A percentile compares a stretch with the other conserved stretches of the same genome.
Conservation (phyloP, 2,329 filamentous ascomycete genomes). For the Lachnum nothofagi region DNA sequence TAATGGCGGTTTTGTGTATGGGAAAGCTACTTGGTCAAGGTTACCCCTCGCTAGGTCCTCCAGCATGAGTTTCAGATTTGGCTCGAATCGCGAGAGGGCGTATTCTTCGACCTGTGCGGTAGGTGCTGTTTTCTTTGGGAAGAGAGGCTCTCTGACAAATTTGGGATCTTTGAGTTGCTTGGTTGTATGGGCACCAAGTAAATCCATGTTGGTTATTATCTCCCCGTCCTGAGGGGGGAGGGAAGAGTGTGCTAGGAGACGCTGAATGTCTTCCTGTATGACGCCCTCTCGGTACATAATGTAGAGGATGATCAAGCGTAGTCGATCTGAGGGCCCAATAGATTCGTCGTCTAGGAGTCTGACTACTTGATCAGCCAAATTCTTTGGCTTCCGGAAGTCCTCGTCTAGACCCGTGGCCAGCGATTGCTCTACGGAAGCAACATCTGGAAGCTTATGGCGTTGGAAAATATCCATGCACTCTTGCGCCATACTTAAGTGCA, state of each 20-base stretch:
- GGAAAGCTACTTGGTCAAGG: slow-evolving; percentile 62
- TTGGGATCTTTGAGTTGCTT: slow-evolving; percentile 71
- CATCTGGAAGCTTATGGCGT: slow-evolving; percentile 74
- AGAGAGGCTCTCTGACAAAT: slow-evolving; percentile 63
- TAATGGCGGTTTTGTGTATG: slow-evolving; percentile 66
- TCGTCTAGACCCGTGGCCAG: slow-evolving; percentile 90
- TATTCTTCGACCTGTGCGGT: slow-evolving; percentile 66
- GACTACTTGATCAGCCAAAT: slow-evolving; percentile 78
- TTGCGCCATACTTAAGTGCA: slow-evolving; percentile 94
- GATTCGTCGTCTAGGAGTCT: slow-evolving; percentile 81
- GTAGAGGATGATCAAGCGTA: slow-evolving; percentile 82
- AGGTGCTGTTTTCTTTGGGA: slow-evolving; percentile 58
- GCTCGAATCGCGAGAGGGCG: slow-evolving; percentile 80
- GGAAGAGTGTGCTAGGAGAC: slow-evolving; percentile 76
- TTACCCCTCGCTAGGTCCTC: slow-evolving; percentile 65
- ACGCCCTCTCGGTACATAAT: slow-evolving; percentile 81
- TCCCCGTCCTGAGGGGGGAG: slow-evolving; percentile 70
- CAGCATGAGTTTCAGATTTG: slow-evolving; percentile 75
- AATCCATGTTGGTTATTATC: slow-evolving; percentile 70
- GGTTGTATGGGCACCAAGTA: slow-evolving; percentile 71
- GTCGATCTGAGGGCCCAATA: slow-evolving; percentile 65
- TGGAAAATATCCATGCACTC: slow-evolving; percentile 95
- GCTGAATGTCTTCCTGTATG: slow-evolving; percentile 74
- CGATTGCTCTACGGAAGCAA: slow-evolving; percentile 84
- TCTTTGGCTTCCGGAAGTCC: slow-evolving; percentile 85